Evolutionary conservation across 1,139 yeast genomes (phyloP), one percentile per base, ranked within the genome.

Genomic region (Yamadazyma triangularis): DNA sequence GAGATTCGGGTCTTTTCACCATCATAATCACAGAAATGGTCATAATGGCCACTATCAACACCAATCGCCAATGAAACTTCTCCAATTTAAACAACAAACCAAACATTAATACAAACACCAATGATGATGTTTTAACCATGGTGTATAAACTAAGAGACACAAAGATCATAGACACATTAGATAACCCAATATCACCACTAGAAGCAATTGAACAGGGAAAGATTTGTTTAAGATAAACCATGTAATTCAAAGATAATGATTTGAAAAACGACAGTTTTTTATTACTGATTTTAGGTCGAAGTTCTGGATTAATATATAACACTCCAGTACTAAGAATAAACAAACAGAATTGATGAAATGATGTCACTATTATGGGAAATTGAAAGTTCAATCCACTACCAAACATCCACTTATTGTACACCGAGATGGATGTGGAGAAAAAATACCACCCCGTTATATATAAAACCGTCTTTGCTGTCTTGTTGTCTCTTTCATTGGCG

Each of bases 331-430:
- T 68, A 19, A 79, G 47, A 2, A 56, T 23, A 33, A 77, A 77
- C 38, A 91, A 70, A 21, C 88, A 73, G 19, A 82, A 53, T 61
- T 91, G 97, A 56, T 91, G 98, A 43, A 83, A 70, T 4, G 89
- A 67, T 0, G 98, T 91, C 30, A 89, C 76, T 16, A 89, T 58
- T 12, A 91, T 73, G 1, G 98, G 98, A 53, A 77, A 91, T 28
- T 77, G 73, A 51, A 91, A 82, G 47, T 85, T 74, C 37, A 89
- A 64, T 11, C 86, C 53, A 57, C 70, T 28, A 25, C 93, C 89
- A 60, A 89, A 91, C 96, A 91, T 89, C 96, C 96, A 89, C 58
- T 89, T 91, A 64, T 91, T 91, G 62, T 91, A 91, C 22, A 89
- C 67, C n/a, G 95, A 83, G 19, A 89, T 75, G 10, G 86, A 59